A percentile compares a stretch with the other conserved stretches of the same genome.
Evolutionary conservation across 2,329 filamentous ascomycete genomes (phyloP).

Genomic region (Fusarium sp.): DNA sequence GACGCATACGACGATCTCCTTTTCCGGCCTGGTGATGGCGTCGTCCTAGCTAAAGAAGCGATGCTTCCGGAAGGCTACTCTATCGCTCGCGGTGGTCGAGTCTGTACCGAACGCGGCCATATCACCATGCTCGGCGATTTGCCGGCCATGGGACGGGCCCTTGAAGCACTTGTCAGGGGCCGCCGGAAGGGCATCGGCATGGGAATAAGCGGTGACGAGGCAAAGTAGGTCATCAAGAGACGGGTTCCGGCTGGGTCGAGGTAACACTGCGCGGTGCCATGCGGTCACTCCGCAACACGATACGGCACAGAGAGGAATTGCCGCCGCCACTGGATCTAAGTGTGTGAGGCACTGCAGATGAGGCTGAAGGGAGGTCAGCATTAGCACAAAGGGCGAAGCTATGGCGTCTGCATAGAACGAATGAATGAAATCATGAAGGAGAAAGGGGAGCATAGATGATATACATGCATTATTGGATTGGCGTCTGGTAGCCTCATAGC

Average conservation of each 20-base stretch:
- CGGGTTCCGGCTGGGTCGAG: constrained; percentile 24
- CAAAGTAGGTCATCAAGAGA: constrained; percentile 7
- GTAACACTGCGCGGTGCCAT: constrained; percentile 35
- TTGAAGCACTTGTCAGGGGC: constrained; percentile 78
- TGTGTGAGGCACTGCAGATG: constrained; percentile 2
- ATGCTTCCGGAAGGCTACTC: constrained; percentile 88
- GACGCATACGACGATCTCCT: constrained; percentile 90
- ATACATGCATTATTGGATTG: constrained; percentile 35
- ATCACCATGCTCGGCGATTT: constrained; percentile 90
- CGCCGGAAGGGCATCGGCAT: constrained; percentile 81
- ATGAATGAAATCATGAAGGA: constrained; percentile 22
- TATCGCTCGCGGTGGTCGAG: constrained; percentile 79
- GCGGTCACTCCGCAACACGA: constrained; percentile 16
- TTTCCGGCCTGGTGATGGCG: constrained; percentile 90
- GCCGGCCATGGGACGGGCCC: constrained; percentile 81
- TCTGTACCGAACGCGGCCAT: constrained; percentile 88
- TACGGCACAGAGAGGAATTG: constrained; percentile 23
- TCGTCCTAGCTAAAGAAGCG: constrained; percentile 86
- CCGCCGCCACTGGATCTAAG: background rate
- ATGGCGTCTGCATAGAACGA: constrained; percentile 3
- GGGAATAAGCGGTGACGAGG: constrained; percentile 54
- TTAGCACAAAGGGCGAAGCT: background rate
- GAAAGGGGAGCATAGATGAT: constrained; percentile 11
- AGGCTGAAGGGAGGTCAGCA: background rate
- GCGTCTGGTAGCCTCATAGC: constrained; percentile 28